Evolutionary conservation across 1,284 basidiomycete genomes (phyloP).

Genomic region (Pseudozyma hubeiensis): DNA sequence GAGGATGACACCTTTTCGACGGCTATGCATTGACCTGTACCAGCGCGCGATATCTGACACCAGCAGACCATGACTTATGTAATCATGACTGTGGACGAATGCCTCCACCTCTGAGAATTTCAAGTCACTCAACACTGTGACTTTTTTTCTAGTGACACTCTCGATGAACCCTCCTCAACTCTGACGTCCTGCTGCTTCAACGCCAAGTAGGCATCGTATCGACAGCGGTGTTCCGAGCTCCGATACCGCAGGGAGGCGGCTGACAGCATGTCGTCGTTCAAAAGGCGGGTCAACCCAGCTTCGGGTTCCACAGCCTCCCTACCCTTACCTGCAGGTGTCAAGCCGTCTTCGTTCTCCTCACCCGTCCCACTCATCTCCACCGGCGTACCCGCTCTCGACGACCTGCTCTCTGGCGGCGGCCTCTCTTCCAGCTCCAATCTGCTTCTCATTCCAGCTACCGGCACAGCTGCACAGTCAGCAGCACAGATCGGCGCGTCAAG

Average conservation of each 20-base stretch:
- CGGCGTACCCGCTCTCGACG: constrained; percentile 93
- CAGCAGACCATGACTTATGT: neutral
- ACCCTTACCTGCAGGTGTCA: constrained; percentile 74
- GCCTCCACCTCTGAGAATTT: constrained; percentile 37
- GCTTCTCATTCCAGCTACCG: constrained; percentile 73
- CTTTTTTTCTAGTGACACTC: neutral
- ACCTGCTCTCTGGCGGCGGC: constrained; percentile 86
- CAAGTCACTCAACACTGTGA: neutral
- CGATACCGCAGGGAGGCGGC: neutral
- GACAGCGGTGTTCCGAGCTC: too few species aligned
- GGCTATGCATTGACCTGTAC: constrained; percentile 13
- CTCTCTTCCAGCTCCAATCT: constrained; percentile 84
- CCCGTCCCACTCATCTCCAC: constrained; percentile 80
- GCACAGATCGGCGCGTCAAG: constrained; percentile 72
- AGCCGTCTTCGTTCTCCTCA: constrained; percentile 75
- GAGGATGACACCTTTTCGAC: neutral
- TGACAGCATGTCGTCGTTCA: constrained; percentile 78
- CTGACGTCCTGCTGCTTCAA: neutral
- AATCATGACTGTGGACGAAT: neutral
- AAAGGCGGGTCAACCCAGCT: constrained; percentile 73
- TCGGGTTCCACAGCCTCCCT: constrained; percentile 65
- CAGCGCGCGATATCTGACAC: constrained; percentile 1
- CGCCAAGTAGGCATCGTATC: too few species aligned
- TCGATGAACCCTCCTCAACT: neutral
- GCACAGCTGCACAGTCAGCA: constrained; percentile 47